Evolutionary conservation across 768 basidiomycete species (phyloP), one percentile per base, ranked within the genome.

Genomic region (Multifurca ochricompacta): DNA sequence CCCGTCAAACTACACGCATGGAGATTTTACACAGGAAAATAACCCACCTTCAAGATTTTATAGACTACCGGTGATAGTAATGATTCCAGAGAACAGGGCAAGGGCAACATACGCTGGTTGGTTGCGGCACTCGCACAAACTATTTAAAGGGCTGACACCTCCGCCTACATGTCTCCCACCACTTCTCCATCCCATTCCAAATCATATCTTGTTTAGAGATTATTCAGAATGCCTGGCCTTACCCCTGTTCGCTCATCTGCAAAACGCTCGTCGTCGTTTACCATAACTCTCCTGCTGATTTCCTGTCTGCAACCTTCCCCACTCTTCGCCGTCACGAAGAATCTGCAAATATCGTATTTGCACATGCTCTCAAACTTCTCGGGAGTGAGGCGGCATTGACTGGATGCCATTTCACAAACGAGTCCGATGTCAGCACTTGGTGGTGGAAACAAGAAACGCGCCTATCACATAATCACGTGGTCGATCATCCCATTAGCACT

Each of bases 341-440:
- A 23, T 75, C 76, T 2, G 68, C 77, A 19, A 80, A 81, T 54
- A 74, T 80, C 46, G 73, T 82, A 44, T 65, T 79, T 2, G 77
- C 75, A 1, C 75, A 76, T 46, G 78, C 80, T 1, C 68, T 75
- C 46, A 74, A 74, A 58, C 66, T 69, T 42, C 61, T 74, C 50
- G 66, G 64, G 30, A 65, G 66, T 23, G 74, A 76, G 51, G 67
- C 62, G 9, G 71, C 67, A 14, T 57, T 72, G 39, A 72, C 70
- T 23, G 70, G 67, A 4, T 70, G 63, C 56, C 67, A 67, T 48
- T 75, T 73, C 59, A 64, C 62, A 42, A 60, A 63, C 19, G 65
- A 70, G 39, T 53, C 63, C 31, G 73, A 76, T 50, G 64, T 71
- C 19, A 55, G 63, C 28, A 58, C 54, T 9, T 65, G 59, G 52